Conservation (phyloP, 2,329 filamentous ascomycete genomes). For the Diaporthe sp. region DNA sequence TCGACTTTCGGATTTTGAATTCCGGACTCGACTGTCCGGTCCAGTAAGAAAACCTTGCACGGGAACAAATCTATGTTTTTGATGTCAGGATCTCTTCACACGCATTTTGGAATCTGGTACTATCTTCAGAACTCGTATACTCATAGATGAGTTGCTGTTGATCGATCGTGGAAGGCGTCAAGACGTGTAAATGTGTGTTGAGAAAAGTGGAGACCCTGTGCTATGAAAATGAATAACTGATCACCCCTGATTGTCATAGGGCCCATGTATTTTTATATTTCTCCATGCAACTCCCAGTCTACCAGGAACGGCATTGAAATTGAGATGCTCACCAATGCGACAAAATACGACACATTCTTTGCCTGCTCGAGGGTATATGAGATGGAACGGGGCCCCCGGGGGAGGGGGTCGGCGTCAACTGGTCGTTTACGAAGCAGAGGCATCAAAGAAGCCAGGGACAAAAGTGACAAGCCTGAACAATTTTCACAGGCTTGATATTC, state of each 20-base stretch:
- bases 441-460: background rate
- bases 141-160: background rate
- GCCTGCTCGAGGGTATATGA: background rate
- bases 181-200: too few species aligned
- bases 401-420: too few species aligned
- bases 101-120: too few species aligned
- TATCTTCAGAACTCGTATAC: background rate
- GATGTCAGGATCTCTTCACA: too few species aligned
- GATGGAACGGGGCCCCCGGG: too few species aligned
- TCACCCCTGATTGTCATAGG: too few species aligned
- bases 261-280: too few species aligned
- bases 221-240: too few species aligned
- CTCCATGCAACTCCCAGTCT: too few species aligned
- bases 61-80: background rate
- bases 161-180: too few species aligned
- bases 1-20: background rate
- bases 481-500: background rate
- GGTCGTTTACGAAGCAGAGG: background rate
- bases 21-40: background rate
- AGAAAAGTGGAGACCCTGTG: too few species aligned
- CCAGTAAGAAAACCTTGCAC: too few species aligned
- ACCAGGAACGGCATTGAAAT: background rate
- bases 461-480: background rate
- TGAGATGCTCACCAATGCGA: background rate
- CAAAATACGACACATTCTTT: background rate